phyloP scores from a whole-genome alignment of 1,284 basidiomycete species.

The Sanghuangporus baumii region DNA sequence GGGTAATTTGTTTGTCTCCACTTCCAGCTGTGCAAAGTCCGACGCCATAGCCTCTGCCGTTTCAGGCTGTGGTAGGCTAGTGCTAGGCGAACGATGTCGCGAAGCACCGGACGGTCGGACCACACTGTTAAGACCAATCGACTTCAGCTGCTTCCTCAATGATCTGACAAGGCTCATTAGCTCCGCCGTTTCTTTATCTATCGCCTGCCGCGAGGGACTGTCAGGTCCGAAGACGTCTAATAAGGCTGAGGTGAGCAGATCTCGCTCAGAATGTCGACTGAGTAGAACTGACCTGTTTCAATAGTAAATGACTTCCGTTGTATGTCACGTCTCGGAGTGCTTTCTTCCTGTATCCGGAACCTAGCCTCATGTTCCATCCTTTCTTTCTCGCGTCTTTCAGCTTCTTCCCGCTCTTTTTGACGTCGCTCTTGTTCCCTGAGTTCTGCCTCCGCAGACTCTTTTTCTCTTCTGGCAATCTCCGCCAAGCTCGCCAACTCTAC shows the following conservation, averaged over 20 bases:
- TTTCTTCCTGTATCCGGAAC: conserved; percentile 19
- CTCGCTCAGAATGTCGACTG: not conserved
- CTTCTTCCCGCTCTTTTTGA: conserved; percentile 16
- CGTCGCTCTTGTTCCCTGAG: conserved; percentile 17
- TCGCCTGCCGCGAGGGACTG: conserved; percentile 1
- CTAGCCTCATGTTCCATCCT: conserved; percentile 20
- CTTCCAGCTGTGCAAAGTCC: conserved; percentile 41
- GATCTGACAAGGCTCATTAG: conserved; percentile 14
- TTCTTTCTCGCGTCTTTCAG: conserved; percentile 19
- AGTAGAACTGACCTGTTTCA: conserved; percentile 18
- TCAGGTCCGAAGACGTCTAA: conserved; percentile 14
- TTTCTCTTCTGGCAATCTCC: conserved; percentile 48
- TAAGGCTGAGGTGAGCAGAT: not conserved
- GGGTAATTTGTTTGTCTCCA: conserved; percentile 45
- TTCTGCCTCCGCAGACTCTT: conserved; percentile 23
- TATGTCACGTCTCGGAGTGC: conserved; percentile 16
- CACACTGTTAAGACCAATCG: conserved; percentile 44
- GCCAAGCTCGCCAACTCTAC: conserved; percentile 29
- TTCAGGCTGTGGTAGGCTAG: conserved; percentile 47
- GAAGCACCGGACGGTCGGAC: conserved; percentile 19
- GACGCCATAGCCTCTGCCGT: conserved; percentile 39
- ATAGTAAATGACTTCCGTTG: conserved; percentile 12
- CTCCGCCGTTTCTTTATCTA: conserved; percentile 5
- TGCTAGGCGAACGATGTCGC: conserved; percentile 28
- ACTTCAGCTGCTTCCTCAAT: conserved; percentile 17